Evolutionary conservation across 1,284 basidiomycete species (phyloP).

Genomic region (Microbotryomycetes sp.): DNA sequence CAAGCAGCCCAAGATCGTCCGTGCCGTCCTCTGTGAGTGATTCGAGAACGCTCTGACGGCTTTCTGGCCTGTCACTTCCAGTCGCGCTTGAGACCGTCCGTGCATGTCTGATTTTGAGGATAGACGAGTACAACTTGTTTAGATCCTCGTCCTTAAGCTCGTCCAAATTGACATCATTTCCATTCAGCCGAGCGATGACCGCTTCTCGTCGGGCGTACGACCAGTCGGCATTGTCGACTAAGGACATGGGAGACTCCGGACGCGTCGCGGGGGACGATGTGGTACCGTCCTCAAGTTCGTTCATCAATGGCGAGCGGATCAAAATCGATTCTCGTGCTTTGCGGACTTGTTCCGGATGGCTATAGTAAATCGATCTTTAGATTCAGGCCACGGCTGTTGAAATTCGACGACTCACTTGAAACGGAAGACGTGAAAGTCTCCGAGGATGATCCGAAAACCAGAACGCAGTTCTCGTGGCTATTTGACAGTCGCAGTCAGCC

Average conservation of each 20-base stretch:
- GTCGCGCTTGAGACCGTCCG: slow-evolving; percentile 27
- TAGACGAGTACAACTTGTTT: slow-evolving; percentile 77
- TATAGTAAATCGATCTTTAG: neutral
- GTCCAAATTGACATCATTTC: slow-evolving; percentile 76
- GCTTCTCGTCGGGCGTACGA: slow-evolving; percentile 86
- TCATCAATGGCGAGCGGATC: slow-evolving; percentile 42
- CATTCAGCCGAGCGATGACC: slow-evolving; percentile 65
- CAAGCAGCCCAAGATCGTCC: slow-evolving; percentile 14
- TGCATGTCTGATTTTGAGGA: slow-evolving; percentile 76
- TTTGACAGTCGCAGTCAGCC: no score
- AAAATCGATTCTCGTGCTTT: slow-evolving; percentile 70
- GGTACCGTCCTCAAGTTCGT: slow-evolving; percentile 21
- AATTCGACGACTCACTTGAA: slow-evolving; percentile 54
- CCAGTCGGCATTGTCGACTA: slow-evolving; percentile 68
- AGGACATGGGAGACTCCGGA: slow-evolving; percentile 67
- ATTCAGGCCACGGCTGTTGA: neutral
- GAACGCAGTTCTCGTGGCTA: slow-evolving; percentile 74
- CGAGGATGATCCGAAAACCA: slow-evolving; percentile 92
- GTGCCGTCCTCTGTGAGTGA: slow-evolving; percentile 36
- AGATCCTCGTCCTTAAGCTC: slow-evolving; percentile 86
- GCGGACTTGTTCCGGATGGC: slow-evolving; percentile 83
- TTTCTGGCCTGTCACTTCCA: slow-evolving; percentile 59
- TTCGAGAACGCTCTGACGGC: slow-evolving; percentile 51
- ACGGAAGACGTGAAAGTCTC: slow-evolving; percentile 94
- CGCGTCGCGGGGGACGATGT: slow-evolving; percentile 47